Percentiles rank a stretch among this genome's conserved stretches.
Conservation (phyloP, 2,329 filamentous ascomycete genomes). For the Helminthosporium solani region DNA sequence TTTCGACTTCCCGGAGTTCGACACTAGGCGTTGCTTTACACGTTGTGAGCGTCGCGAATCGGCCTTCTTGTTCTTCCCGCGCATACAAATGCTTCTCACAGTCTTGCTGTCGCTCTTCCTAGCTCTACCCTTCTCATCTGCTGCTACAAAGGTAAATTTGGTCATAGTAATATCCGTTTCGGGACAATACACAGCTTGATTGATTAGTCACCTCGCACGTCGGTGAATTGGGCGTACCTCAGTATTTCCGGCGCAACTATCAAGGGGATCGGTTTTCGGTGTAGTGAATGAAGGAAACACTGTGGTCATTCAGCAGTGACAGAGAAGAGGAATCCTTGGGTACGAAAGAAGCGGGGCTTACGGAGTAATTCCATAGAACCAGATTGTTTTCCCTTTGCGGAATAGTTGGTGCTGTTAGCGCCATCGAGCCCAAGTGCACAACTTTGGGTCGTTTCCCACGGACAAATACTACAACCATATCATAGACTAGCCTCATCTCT, state of each 20-base stretch:
- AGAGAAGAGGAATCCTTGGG: background rate
- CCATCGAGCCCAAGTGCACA: too few relatives aligned
- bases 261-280: background rate
- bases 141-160: conserved; percentile 8
- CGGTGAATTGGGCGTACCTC: background rate
- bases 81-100: conserved; percentile 15
- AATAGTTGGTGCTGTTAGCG: background rate
- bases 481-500: too few relatives aligned
- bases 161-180: background rate
- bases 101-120: conserved; percentile 4
- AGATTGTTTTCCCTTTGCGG: conserved; percentile 6
- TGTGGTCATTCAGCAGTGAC: background rate
- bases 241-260: background rate
- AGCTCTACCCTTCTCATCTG: conserved; percentile 4
- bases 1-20: background rate
- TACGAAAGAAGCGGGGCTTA: background rate
- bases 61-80: conserved; percentile 12
- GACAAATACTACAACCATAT: too few relatives aligned
- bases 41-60: conserved; percentile 6
- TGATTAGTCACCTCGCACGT: too few relatives aligned
- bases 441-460: too few relatives aligned
- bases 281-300: background rate
- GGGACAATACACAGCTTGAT: too few relatives aligned
- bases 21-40: background rate
- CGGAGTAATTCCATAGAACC: background rate